A percentile compares a stretch with the other conserved stretches of the same genome.
phyloP scores from a whole-genome alignment of 169 alveolate species.

The Plasmodium coatneyi region DNA sequence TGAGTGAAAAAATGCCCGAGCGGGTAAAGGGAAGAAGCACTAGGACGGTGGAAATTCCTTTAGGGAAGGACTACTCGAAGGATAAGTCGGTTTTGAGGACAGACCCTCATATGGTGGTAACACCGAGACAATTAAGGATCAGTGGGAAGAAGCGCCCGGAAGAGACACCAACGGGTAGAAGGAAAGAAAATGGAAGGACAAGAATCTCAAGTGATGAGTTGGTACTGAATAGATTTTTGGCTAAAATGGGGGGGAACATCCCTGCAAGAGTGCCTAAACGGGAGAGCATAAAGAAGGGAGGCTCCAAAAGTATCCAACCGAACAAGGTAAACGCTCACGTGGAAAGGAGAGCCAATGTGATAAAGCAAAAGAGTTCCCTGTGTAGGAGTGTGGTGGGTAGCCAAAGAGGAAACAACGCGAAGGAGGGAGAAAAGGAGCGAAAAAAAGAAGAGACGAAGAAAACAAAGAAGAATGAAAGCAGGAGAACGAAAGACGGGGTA shows the following conservation, averaged over 20 bases:
- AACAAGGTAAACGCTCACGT: background rate
- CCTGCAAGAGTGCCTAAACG: background rate
- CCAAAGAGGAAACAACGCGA: background rate
- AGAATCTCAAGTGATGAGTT: background rate
- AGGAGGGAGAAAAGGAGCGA: background rate
- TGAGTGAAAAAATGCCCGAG: background rate
- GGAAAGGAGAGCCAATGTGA: background rate
- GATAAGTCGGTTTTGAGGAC: background rate
- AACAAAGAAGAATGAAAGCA: background rate
- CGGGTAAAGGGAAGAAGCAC: background rate
- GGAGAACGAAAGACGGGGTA: background rate
- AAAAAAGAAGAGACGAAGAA: background rate
- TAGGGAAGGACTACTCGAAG: background rate
- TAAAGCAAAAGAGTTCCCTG: background rate
- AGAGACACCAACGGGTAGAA: background rate
- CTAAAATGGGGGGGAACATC: background rate
- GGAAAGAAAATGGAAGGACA: background rate
- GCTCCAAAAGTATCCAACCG: background rate
- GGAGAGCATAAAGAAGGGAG: background rate
- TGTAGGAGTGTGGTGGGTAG: background rate
- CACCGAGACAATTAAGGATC: background rate
- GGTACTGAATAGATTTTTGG: background rate
- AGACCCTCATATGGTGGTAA: background rate
- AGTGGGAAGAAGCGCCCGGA: background rate
- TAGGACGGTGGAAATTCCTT: background rate